Conservation (phyloP, 2,329 filamentous ascomycete genomes). For the Talaromyces pinophilus region DNA sequence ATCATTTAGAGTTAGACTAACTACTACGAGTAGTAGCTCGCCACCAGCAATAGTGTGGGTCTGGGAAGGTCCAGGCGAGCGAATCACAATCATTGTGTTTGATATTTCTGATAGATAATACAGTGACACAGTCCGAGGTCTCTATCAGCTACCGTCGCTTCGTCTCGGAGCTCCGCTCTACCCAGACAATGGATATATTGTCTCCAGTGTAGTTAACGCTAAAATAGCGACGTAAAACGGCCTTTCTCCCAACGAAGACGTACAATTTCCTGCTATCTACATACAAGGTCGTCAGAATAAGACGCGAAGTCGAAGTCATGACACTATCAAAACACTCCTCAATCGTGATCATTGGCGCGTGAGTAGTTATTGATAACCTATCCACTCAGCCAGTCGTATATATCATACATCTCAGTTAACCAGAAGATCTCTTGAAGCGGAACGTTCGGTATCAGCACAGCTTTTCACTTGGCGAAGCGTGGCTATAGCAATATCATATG, state of each 20-base stretch:
- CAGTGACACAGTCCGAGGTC: neutral
- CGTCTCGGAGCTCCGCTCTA: neutral
- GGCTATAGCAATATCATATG: conserved; percentile 54
- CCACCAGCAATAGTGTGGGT: neutral
- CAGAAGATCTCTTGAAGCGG: conserved; percentile 47
- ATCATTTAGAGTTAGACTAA: neutral
- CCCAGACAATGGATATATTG: neutral
- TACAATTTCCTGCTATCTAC: neutral
- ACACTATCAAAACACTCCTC: conserved; percentile 16
- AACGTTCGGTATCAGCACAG: conserved; percentile 56
- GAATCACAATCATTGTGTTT: neutral
- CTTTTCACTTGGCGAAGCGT: conserved; percentile 53
- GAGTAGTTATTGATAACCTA: neutral
- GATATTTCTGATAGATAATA: neutral
- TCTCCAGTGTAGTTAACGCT: neutral
- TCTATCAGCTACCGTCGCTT: neutral
- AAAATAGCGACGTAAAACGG: neutral
- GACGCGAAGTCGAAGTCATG: conserved; percentile 1
- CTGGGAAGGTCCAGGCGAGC: conserved; percentile 19
- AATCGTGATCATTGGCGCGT: conserved; percentile 22
- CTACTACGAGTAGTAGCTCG: neutral
- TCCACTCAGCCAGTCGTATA: conserved; percentile 2
- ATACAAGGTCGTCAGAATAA: neutral
- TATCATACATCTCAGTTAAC: conserved; percentile 21
- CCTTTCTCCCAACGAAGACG: neutral